Percentiles rank a stretch among this genome's conserved stretches.
Conservation (phyloP, 2,329 filamentous ascomycete species). For the Clonostachys sp. region DNA sequence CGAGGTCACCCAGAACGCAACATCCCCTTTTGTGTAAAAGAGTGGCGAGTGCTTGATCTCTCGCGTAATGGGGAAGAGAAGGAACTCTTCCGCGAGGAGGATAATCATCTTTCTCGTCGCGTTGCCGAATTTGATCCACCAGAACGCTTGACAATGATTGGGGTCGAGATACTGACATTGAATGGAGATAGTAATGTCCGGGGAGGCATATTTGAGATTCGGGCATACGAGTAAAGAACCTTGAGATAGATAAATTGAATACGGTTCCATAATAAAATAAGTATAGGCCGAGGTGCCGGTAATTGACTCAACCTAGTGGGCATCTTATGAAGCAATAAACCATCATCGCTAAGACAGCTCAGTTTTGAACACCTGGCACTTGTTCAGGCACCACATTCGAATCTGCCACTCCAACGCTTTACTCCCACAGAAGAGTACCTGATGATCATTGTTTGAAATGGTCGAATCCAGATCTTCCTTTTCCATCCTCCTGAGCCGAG, state of each 20-base stretch:
- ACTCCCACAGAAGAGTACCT: constrained; percentile 12
- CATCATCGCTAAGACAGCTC: neutral
- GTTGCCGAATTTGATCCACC: constrained; percentile 7
- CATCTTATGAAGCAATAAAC: too few species aligned
- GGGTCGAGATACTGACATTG: constrained; percentile 12
- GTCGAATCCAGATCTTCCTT: neutral
- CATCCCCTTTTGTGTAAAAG: constrained; percentile 14
- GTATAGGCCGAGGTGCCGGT: too few species aligned
- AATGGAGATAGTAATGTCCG: constrained; percentile 11
- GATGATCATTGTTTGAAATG: neutral
- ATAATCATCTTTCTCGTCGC: constrained; percentile 11
- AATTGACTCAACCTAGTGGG: too few species aligned
- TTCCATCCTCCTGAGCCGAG: constrained; percentile 4
- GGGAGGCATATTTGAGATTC: constrained; percentile 14
- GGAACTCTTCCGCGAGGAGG: constrained; percentile 10
- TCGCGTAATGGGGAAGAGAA: constrained; percentile 6
- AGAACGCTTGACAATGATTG: constrained; percentile 4
- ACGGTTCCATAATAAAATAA: too few species aligned
- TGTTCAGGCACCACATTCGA: constrained; percentile 11
- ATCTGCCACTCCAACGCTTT: constrained; percentile 15
- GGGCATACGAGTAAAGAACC: constrained; percentile 9
- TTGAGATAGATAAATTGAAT: too few species aligned
- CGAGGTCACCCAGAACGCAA: constrained; percentile 13
- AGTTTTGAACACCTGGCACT: neutral
- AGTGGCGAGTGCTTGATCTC: constrained; percentile 12